A percentile compares a stretch with the other conserved stretches of the same genome.
These are phyloP conservation scores for Puccinellia tenuiflora DNA, from an alignment of 176 grass and related monocot species.

Conservation along the genomic window DNA sequence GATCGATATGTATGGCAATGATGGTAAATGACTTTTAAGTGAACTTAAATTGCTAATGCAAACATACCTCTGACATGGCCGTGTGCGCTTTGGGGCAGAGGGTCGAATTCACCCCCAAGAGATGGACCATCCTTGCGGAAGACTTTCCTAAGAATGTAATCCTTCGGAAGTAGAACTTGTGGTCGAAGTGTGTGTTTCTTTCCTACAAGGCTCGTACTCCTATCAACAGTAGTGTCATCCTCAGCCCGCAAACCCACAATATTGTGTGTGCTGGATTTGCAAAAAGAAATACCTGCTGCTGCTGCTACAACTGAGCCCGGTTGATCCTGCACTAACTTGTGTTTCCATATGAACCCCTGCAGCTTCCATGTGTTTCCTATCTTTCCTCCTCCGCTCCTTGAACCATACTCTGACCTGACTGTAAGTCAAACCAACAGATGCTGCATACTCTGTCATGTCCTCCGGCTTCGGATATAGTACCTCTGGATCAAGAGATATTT, in stretches of 20 bases:
- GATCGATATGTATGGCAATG: background rate
- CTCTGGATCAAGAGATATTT: conserved; percentile 36
- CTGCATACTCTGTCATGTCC: conserved; percentile 57
- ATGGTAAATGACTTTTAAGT: background rate
- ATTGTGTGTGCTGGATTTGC: background rate
- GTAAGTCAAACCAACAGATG: conserved; percentile 62
- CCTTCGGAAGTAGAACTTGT: conserved; percentile 70
- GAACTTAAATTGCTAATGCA: background rate
- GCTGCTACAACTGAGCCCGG: conserved; percentile 33
- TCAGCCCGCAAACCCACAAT: background rate
- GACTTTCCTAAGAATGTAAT: conserved; percentile 75
- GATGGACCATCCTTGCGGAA: conserved; percentile 88
- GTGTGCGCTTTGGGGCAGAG: conserved; percentile 25
- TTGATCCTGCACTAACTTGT: conserved; percentile 24
- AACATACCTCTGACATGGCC: conserved; percentile 43
- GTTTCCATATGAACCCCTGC: conserved; percentile 13
- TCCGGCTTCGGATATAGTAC: conserved; percentile 72
- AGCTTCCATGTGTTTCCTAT: conserved; percentile 53
- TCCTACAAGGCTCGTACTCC: conserved; percentile 23
- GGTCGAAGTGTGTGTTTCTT: conserved; percentile 35
- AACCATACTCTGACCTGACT: conserved; percentile 90
- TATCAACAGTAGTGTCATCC: background rate
- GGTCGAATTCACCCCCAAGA: conserved; percentile 70
- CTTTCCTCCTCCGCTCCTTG: conserved; percentile 94
- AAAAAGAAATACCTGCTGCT: conserved; percentile 24